These are phyloP conservation scores for Leucogyrophana mollusca DNA, from an alignment of 768 basidiomycete genomes.

Conservation along the genomic window DNA sequence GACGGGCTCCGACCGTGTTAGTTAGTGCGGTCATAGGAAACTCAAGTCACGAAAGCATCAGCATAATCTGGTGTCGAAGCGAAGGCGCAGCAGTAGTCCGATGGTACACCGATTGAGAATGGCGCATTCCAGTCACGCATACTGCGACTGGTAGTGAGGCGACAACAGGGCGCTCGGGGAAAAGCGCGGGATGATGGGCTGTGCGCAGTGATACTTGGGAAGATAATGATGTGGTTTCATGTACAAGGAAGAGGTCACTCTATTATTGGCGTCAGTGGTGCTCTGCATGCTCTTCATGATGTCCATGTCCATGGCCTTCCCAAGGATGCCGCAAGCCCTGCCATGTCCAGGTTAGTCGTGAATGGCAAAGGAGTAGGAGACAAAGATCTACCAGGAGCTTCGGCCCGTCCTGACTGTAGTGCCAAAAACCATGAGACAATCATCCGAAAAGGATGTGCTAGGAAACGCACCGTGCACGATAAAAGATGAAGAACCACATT, in stretches of 20 bases:
- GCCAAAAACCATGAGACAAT: conserved; percentile 1
- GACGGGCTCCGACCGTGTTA: too few species aligned
- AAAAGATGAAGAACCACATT: conserved; percentile 99
- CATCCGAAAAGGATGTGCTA: not conserved
- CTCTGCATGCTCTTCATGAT: conserved; percentile 32
- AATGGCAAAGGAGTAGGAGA: conserved; percentile 1
- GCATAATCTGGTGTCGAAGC: too few species aligned
- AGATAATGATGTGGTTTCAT: too few species aligned
- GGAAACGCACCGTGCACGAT: conserved; percentile 79
- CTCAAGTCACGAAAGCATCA: too few species aligned
- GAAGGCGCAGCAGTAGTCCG: too few species aligned
- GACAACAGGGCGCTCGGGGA: too few species aligned
- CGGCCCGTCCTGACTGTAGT: conserved; percentile 67
- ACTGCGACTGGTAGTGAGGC: too few species aligned
- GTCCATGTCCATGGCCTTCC: conserved; percentile 58
- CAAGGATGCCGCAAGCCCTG: conserved; percentile 64
- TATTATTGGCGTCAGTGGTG: conserved; percentile 34
- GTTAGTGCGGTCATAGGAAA: too few species aligned
- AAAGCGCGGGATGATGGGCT: too few species aligned
- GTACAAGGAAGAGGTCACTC: conserved; percentile 3
- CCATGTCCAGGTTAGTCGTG: conserved; percentile 3
- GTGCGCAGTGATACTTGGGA: too few species aligned
- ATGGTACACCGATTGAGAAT: too few species aligned
- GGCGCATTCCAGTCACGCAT: too few species aligned
- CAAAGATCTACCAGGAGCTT: conserved; percentile 59